Evolutionary conservation across 2,329 filamentous ascomycete genomes (phyloP).

Genomic region (Celoporthe dispersa): DNA sequence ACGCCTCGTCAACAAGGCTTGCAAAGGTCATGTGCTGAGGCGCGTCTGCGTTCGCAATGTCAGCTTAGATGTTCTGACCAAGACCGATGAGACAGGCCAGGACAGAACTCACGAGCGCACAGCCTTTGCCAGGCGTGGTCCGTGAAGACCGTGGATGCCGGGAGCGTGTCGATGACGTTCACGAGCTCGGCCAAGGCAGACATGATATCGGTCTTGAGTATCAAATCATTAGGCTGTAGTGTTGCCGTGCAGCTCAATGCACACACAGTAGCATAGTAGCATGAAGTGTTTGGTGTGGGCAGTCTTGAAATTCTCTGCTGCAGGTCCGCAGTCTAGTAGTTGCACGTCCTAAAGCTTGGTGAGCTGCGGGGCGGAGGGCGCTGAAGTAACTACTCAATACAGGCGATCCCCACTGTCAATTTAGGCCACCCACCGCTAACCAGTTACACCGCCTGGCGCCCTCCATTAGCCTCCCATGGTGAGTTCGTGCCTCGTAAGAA

Average conservation of each 20-base stretch:
- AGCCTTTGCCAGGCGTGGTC: conserved; percentile 19
- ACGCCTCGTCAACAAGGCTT: conserved; percentile 9
- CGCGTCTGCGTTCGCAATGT: conserved; percentile 13
- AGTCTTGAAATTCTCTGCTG: not conserved
- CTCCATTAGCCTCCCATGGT: not conserved
- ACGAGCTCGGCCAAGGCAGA: conserved; percentile 10
- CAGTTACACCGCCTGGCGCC: not conserved
- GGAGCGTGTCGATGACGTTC: conserved; percentile 7
- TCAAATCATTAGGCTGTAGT: not conserved
- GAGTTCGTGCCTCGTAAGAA: not conserved
- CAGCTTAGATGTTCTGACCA: conserved; percentile 14
- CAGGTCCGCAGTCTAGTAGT: not conserved
- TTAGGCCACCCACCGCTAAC: not conserved
- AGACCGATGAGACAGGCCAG: not conserved
- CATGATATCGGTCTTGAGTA: conserved; percentile 10
- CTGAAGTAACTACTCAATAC: not conserved
- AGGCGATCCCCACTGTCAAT: not conserved
- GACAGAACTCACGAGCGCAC: conserved; percentile 18
- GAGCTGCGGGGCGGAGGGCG: not conserved
- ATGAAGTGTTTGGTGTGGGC: not conserved
- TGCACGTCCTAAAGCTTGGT: not conserved
- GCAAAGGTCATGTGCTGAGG: conserved; percentile 17
- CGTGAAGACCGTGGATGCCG: conserved; percentile 3
- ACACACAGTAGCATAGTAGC: not conserved
- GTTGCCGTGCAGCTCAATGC: not conserved